Evolutionary conservation across 495 filamentous ascomycete genomes (phyloP), one percentile per base, ranked within the genome.

Genomic region (Penicillium bovifimosum): DNA sequence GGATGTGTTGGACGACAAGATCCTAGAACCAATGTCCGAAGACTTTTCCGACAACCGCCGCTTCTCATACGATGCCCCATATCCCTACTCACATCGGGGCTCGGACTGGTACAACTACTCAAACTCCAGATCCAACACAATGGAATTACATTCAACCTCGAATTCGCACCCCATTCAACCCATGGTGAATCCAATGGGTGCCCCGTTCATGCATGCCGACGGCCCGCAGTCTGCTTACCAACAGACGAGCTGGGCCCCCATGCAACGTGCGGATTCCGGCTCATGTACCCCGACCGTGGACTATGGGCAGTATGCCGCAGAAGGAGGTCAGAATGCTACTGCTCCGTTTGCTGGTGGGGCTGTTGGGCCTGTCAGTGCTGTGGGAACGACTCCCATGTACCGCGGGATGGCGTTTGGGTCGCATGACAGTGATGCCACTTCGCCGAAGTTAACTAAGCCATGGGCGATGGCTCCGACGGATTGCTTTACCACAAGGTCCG

Each of bases 1-100:
- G 68, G 86, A 80, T 66, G 86, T 91, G 68, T 74, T 95, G 56
- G 89, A 95, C 71, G 87, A 92, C 39, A 85, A 87, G 73, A 91
- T 91, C 64, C 80, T 92, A 55, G 88, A 91, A 67, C 57, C 80
- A 76, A 63, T 81, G 13, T 81, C 83, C 31, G 73, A 89, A 58
- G 84, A 87, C 57, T 81, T 89, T 70, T 84, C 86, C 63, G 71
- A 76, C 57, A 73, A 69, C 73, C 80, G 86, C 64, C 79, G 84
- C 65, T 78, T 86, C 53, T 86, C 87, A 45, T 88, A 90, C 69
- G 84, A 84, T 54, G 67, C 75, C 32, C 73, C 83, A 42, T 75
- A 84, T 47, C 76, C 87, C 64, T 88, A 86, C 69, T 85, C 86
- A 47, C 84, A 86, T 72, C 84, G 86, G 72, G 77, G 83, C 58